Base-by-base conservation (phyloP, 1,139 yeast species). In the Hemisphaericaspora xylanilytica region DNA sequence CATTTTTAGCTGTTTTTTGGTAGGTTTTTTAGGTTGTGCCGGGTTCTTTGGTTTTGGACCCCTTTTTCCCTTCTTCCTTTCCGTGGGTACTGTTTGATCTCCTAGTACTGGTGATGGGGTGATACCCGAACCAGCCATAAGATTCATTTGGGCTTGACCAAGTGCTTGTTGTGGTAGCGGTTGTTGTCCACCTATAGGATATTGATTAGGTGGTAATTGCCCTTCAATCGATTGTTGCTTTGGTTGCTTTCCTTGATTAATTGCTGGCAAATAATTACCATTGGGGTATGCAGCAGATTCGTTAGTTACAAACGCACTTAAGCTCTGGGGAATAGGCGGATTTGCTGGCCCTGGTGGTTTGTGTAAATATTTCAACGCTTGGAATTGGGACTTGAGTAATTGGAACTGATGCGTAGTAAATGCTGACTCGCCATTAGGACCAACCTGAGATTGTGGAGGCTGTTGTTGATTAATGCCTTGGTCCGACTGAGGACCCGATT, bases 351-450 rank as follows among this genome's bases (percentile, higher is more conserved):
- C 63, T 1, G 70, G 65, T 37, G 73, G 72, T 44, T 78, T 81
- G 35, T 80, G 74, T 34, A 85, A 64, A 43, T 74, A 71, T 53
- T 80, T 82, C 51, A 83, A 73, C 1, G 89, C 85, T 36, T 82
- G 82, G 33, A 81, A 79, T 55, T 85, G 92, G 34, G 85, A 81
- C 55, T 80, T 83, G 38, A 84, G 65, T 31, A 82, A 61, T 45
- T 79, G 80, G 30, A 85, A 77, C 49, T 84, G 90, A 47, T 74
- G 78, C 2, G 75, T 67, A 1, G 84, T 72, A 47, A 81, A 81
- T 8, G 74, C 70, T 2, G 71, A 63, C 17, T 62, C 68, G 7
- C 37, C 41, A n/a, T n/a, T n/a, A n/a, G n/a, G n/a, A n/a, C n/a
- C n/a, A n/a, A n/a, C n/a, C n/a, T n/a, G n/a, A n/a, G 34, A 35